Evolutionary conservation across 2,329 filamentous ascomycete genomes (phyloP).

Genomic region (Cladosporium sp.): DNA sequence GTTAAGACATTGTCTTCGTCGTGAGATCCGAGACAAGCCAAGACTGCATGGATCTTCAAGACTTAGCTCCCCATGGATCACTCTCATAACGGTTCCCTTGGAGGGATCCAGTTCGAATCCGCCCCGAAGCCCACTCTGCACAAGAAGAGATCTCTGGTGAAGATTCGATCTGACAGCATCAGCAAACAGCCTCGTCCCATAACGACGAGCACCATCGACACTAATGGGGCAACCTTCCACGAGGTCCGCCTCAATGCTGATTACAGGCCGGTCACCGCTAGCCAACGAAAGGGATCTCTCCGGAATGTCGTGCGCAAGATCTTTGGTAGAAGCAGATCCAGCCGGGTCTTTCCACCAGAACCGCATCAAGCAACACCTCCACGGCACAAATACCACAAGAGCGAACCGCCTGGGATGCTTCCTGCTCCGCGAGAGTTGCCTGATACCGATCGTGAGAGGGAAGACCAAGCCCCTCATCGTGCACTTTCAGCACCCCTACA

Average conservation of each 20-base stretch:
- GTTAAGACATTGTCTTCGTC: not conserved
- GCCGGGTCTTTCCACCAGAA: constrained; percentile 15
- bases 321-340: constrained; percentile 29
- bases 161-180: constrained; percentile 1
- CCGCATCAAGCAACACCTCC: constrained; percentile 13
- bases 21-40: constrained; percentile 1
- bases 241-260: constrained; percentile 13
- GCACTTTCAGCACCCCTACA: constrained; percentile 21
- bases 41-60: constrained; percentile 22
- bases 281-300: constrained; percentile 28
- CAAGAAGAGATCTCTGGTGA: constrained; percentile 8
- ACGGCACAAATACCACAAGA: constrained; percentile 29
- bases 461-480: constrained; percentile 13
- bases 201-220: not conserved
- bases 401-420: constrained; percentile 21
- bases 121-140: constrained; percentile 2
- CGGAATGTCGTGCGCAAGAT: constrained; percentile 32
- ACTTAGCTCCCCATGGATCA: constrained; percentile 21
- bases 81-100: constrained; percentile 16
- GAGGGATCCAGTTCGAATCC: constrained; percentile 13
- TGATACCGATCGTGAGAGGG: constrained; percentile 4
- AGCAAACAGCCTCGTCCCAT: not conserved
- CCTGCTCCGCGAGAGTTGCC: constrained; percentile 14
- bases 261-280: constrained; percentile 7
- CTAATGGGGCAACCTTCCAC: not conserved